Evolutionary conservation across 129 eudicot genomes (phyloP).

Genomic region (Escallonia rubra): DNA sequence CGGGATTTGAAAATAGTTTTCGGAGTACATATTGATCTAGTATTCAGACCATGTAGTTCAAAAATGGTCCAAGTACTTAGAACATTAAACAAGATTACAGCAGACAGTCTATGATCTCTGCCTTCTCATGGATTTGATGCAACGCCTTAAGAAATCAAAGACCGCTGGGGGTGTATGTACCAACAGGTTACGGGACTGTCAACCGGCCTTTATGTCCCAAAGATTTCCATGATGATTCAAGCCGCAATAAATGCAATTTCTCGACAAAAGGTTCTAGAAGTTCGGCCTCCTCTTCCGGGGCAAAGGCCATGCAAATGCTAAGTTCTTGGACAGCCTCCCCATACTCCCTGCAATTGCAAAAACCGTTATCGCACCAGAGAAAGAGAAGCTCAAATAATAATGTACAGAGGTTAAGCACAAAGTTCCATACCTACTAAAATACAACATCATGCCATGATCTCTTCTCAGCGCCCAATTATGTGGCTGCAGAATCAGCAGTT

Average conservation of each 20-base stretch:
- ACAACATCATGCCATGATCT: constrained; percentile 96
- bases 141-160: too few relatives aligned
- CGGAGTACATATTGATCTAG: too few relatives aligned
- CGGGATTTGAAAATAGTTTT: too few relatives aligned
- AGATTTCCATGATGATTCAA: constrained; percentile 74
- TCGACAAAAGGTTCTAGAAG: constrained; percentile 83
- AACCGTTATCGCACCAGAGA: too few relatives aligned
- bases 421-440: constrained; percentile 53
- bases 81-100: too few relatives aligned
- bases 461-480: constrained; percentile 95
- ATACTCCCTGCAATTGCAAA: constrained; percentile 49
- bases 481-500: constrained; percentile 75
- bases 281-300: constrained; percentile 91
- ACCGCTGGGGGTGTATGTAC: background rate
- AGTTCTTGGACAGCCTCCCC: constrained; percentile 90
- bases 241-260: constrained; percentile 74
- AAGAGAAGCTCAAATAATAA: background rate
- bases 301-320: constrained; percentile 95
- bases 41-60: too few relatives aligned
- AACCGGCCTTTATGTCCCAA: constrained; percentile 50
- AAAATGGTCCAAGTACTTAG: too few relatives aligned
- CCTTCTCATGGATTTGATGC: too few relatives aligned
- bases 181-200: constrained; percentile 31
- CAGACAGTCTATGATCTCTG: too few relatives aligned
- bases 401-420: too few relatives aligned